Percentiles rank a stretch among this genome's conserved stretches.
Evolutionary conservation across 163 green algal genomes (phyloP).

Genomic region (Chlorella variabilis): DNA sequence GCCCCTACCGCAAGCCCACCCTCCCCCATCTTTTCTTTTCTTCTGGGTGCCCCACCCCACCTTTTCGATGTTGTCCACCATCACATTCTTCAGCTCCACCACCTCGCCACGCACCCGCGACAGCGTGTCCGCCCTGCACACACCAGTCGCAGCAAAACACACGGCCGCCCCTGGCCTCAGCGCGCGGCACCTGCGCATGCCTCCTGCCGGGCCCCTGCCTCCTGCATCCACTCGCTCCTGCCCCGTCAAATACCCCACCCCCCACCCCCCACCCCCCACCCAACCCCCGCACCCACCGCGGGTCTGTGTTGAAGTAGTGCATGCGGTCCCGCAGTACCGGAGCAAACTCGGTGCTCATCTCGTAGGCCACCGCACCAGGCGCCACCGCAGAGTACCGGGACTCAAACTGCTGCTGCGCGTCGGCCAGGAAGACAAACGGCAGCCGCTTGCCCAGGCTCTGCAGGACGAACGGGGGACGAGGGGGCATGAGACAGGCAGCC

Average conservation of each 20-base stretch:
- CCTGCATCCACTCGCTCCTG: neutral
- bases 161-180: neutral
- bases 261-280: neutral
- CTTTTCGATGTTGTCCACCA: constrained; percentile 98
- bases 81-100: constrained; percentile 90
- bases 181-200: no score
- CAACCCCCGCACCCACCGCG: constrained; percentile 40
- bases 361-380: constrained; percentile 78
- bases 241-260: no score
- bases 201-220: neutral
- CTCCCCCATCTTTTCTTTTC: no score
- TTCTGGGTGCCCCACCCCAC: constrained; percentile 53
- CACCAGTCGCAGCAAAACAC: no score
- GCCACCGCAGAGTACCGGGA: constrained; percentile 55
- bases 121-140: constrained; percentile 25
- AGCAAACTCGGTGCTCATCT: constrained; percentile 87
- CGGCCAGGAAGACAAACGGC: constrained; percentile 92
- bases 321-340: constrained; percentile 80
- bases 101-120: constrained; percentile 76
- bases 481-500: neutral
- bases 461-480: neutral
- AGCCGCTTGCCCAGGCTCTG: constrained; percentile 80
- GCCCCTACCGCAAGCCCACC: no score
- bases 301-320: constrained; percentile 81
- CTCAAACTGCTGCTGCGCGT: constrained; percentile 79